Percentiles rank a stretch among this genome's conserved stretches.
Evolutionary conservation across 2,329 filamentous ascomycete genomes (phyloP).

Genomic region (Pestalotiopsis fici): DNA sequence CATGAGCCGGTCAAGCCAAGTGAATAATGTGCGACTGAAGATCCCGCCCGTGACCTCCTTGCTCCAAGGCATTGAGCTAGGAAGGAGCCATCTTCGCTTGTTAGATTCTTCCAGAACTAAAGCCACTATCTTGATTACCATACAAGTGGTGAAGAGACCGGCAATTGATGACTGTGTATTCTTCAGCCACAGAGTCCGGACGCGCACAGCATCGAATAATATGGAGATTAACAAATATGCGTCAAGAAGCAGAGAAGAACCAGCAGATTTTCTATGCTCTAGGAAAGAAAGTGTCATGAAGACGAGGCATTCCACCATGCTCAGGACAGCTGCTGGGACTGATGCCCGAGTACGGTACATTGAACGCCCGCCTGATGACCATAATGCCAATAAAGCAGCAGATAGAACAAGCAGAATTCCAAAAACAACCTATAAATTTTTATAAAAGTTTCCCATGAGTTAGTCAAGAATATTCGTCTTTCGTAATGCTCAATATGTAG

Average conservation of each 20-base stretch:
- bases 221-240: slow-evolving; percentile 16
- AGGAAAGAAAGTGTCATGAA: slow-evolving; percentile 16
- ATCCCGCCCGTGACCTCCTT: slow-evolving; percentile 27
- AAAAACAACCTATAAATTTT: neutral
- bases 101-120: slow-evolving; percentile 11
- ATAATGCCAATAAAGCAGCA: slow-evolving; percentile 2
- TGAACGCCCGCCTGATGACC: neutral
- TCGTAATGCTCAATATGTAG: neutral
- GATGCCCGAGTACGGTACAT: slow-evolving; percentile 10
- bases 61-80: neutral
- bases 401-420: neutral
- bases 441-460: neutral
- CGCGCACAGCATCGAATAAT: slow-evolving; percentile 16
- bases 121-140: slow-evolving; percentile 12
- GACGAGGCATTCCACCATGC: slow-evolving; percentile 12
- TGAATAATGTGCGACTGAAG: slow-evolving; percentile 22
- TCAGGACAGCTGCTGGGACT: slow-evolving; percentile 13
- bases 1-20: slow-evolving; percentile 23
- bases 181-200: slow-evolving; percentile 16
- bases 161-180: neutral
- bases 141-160: neutral
- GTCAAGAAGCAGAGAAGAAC: slow-evolving; percentile 16
- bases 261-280: slow-evolving; percentile 17
- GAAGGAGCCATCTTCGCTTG: slow-evolving; percentile 1
- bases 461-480: neutral